Conservation (phyloP, 805 yeast species). For the Candida verbasci region DNA sequence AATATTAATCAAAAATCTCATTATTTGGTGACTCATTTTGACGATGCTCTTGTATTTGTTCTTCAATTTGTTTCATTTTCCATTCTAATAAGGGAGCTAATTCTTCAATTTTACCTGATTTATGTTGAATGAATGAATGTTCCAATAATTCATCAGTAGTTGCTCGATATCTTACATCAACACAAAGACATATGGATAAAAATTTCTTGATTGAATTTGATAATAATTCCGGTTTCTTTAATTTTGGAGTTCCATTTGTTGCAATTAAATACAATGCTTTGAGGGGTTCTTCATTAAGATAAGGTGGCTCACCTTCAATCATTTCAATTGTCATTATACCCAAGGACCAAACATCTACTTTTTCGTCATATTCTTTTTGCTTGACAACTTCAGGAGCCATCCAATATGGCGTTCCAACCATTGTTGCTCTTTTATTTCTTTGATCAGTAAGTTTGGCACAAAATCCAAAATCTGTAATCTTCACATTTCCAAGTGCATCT, state of each 20-base stretch:
- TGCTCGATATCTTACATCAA: constrained; percentile 89
- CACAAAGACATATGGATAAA: constrained; percentile 86
- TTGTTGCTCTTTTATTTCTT: constrained; percentile 70
- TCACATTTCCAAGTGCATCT: constrained; percentile 40
- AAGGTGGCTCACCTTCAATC: constrained; percentile 86
- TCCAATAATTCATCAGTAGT: constrained; percentile 80
- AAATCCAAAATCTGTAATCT: constrained; percentile 45
- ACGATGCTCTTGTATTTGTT: constrained; percentile 4
- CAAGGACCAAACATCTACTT: constrained; percentile 78
- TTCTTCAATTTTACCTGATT: constrained; percentile 57
- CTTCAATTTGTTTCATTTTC: constrained; percentile 18
- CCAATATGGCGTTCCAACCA: constrained; percentile 90
- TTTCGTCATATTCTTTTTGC: constrained; percentile 75
- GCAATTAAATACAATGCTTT: constrained; percentile 74
- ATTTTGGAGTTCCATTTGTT: constrained; percentile 75
- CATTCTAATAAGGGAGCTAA: constrained; percentile 57
- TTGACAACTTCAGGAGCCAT: constrained; percentile 87
- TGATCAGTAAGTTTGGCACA: constrained; percentile 75
- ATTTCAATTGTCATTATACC: constrained; percentile 86
- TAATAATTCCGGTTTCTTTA: constrained; percentile 63
- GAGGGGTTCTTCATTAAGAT: constrained; percentile 73
- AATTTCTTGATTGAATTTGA: constrained; percentile 79
- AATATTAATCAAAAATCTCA: not conserved
- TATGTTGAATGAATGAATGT: constrained; percentile 62
- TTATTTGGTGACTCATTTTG: not conserved